Conservation (phyloP, 2,329 filamentous ascomycete genomes). For the Calonectria pseudoreteaudii region DNA sequence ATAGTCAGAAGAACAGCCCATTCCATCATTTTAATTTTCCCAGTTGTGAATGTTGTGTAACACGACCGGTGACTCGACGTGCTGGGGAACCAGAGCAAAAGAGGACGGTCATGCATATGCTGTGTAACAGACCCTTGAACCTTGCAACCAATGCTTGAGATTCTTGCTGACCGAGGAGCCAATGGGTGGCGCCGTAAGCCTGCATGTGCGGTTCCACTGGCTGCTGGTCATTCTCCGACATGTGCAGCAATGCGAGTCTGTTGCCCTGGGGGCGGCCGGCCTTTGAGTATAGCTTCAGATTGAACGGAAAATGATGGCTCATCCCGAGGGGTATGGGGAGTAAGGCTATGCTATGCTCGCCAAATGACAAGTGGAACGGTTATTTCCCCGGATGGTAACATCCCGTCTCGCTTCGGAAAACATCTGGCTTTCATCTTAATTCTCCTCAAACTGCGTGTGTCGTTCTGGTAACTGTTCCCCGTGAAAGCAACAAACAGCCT, state of each 20-base stretch:
- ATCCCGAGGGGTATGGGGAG: neutral
- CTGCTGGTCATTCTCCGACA: neutral
- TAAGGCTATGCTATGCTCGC: neutral
- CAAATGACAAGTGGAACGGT: neutral
- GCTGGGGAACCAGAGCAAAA: constrained; percentile 7
- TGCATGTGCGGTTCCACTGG: neutral
- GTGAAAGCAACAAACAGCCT: neutral
- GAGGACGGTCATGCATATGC: constrained; percentile 29
- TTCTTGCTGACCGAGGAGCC: neutral
- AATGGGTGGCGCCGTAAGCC: constrained; percentile 6
- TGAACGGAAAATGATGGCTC: neutral
- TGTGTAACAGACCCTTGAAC: constrained; percentile 22
- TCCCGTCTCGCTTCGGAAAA: neutral
- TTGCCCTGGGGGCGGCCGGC: neutral
- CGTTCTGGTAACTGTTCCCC: neutral
- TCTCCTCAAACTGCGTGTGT: neutral
- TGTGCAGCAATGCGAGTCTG: neutral
- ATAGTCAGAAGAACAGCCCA: constrained; percentile 10
- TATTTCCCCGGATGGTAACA: constrained; percentile 4
- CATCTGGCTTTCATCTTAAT: neutral
- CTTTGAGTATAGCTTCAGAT: constrained; percentile 6
- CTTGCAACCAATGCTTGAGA: constrained; percentile 9
- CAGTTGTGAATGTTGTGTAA: constrained; percentile 30
- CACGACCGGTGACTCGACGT: constrained; percentile 32
- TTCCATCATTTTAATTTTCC: constrained; percentile 3